Percentiles rank a stretch among this genome's conserved stretches.
Evolutionary conservation across 805 yeast species (phyloP).

Genomic region (Torulaspora maleeae): DNA sequence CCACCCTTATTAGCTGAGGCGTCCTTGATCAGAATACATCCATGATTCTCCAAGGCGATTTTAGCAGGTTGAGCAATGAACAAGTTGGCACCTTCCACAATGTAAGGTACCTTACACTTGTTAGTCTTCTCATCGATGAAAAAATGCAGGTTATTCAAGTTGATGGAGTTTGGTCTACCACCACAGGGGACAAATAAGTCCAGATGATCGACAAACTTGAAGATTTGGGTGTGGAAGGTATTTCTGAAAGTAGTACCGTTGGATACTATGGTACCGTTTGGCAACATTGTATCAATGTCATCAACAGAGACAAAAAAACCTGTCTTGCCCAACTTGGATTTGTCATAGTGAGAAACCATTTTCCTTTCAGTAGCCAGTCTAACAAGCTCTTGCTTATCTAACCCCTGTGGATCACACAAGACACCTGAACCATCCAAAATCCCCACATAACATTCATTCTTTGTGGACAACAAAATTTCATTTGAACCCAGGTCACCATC

Average conservation of each 20-base stretch:
- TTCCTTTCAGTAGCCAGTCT: constrained; percentile 73
- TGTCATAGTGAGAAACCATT: constrained; percentile 69
- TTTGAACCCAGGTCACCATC: constrained; percentile 97
- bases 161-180: constrained; percentile 96
- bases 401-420: constrained; percentile 83
- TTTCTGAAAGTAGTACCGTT: constrained; percentile 90
- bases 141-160: constrained; percentile 69
- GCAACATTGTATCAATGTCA: constrained; percentile 72
- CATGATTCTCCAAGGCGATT: constrained; percentile 77
- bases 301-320: constrained; percentile 86
- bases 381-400: constrained; percentile 71
- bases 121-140: constrained; percentile 75
- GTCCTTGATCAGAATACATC: constrained; percentile 84
- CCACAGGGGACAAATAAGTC: constrained; percentile 97
- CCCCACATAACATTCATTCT: constrained; percentile 76
- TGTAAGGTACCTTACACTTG: constrained; percentile 70
- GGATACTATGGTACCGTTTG: constrained; percentile 65
- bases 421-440: constrained; percentile 96
- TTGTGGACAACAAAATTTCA: constrained; percentile 78
- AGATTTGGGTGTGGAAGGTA: constrained; percentile 73
- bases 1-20: constrained; percentile 98
- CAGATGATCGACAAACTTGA: constrained; percentile 58
- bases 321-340: constrained; percentile 55
- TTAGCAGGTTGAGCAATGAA: constrained; percentile 94
- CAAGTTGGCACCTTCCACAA: constrained; percentile 96